Evolutionary conservation across 2,329 filamentous ascomycete species (phyloP).

Genomic region (Curvularia verruculosa): DNA sequence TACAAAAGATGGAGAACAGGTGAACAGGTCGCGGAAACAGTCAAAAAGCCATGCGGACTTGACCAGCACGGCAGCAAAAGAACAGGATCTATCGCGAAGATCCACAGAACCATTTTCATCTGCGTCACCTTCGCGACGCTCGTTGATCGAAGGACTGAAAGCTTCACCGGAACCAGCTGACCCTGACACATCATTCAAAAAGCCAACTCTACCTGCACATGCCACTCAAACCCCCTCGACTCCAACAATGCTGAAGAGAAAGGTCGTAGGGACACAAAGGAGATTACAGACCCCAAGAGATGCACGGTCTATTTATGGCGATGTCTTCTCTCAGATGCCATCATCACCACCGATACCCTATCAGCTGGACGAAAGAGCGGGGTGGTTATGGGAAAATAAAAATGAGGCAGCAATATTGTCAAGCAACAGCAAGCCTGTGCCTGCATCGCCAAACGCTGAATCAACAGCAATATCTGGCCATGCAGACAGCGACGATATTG

Average conservation of each 20-base stretch:
- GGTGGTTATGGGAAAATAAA: conserved; percentile 6
- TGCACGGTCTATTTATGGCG: not conserved
- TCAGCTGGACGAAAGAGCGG: conserved; percentile 7
- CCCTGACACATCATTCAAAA: conserved; percentile 23
- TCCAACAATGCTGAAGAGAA: conserved; percentile 16
- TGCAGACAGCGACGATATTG: conserved; percentile 34
- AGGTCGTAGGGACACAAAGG: conserved; percentile 5
- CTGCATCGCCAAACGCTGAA: conserved; percentile 48
- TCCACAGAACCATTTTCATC: conserved; percentile 4
- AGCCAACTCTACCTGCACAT: conserved; percentile 18
- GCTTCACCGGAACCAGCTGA: conserved; percentile 14
- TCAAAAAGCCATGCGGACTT: not conserved
- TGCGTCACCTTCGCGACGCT: conserved; percentile 5
- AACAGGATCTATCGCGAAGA: conserved; percentile 1
- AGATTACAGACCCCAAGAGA: conserved; percentile 16
- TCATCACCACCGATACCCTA: conserved; percentile 22
- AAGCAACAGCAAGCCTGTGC: conserved; percentile 52
- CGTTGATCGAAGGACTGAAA: conserved; percentile 23
- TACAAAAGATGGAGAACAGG: not conserved
- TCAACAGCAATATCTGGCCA: conserved; percentile 51
- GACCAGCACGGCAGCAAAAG: not conserved
- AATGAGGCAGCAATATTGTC: conserved; percentile 39
- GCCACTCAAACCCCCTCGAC: conserved; percentile 22
- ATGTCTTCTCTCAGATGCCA: conserved; percentile 4
- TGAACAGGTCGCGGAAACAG: conserved; percentile 4